phyloP scores from a whole-genome alignment of 2,329 filamentous ascomycete species.

The Fusarium sp. region DNA sequence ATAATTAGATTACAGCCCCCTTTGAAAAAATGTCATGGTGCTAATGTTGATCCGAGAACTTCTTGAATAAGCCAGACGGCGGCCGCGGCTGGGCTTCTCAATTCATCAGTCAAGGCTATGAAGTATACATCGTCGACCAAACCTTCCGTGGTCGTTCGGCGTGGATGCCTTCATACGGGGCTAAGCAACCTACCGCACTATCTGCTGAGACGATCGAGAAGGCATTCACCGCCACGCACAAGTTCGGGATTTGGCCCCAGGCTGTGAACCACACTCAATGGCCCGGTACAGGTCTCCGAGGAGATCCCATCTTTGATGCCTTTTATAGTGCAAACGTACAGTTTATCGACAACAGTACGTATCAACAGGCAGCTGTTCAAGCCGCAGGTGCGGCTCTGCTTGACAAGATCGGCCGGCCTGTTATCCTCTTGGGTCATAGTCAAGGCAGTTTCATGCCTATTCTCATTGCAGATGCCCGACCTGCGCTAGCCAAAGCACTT shows the following conservation, averaged over 20 bases:
- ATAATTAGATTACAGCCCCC: not conserved
- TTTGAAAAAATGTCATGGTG: slow-evolving; percentile 7
- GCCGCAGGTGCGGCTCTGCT: slow-evolving; percentile 51
- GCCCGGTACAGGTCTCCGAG: slow-evolving; percentile 32
- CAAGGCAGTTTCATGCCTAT: slow-evolving; percentile 54
- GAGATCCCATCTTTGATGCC: slow-evolving; percentile 31
- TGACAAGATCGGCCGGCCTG: slow-evolving; percentile 53
- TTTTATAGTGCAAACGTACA: slow-evolving; percentile 41
- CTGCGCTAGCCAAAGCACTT: slow-evolving; percentile 52
- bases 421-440: slow-evolving; percentile 55
- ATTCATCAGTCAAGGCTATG: slow-evolving; percentile 38
- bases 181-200: slow-evolving; percentile 24
- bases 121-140: slow-evolving; percentile 39
- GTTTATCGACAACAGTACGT: slow-evolving; percentile 34
- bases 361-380: slow-evolving; percentile 33
- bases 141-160: slow-evolving; percentile 36
- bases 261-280: slow-evolving; percentile 38
- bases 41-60: slow-evolving; percentile 26
- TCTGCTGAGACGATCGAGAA: slow-evolving; percentile 33
- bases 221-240: slow-evolving; percentile 28
- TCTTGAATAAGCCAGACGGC: slow-evolving; percentile 39
- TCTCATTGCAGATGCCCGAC: slow-evolving; percentile 44
- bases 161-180: slow-evolving; percentile 23
- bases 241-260: slow-evolving; percentile 38
- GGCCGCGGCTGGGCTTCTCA: slow-evolving; percentile 37